These are phyloP conservation scores for Zopfia rhizophila DNA, from an alignment of 2,329 filamentous ascomycete species.

Conservation along the genomic window DNA sequence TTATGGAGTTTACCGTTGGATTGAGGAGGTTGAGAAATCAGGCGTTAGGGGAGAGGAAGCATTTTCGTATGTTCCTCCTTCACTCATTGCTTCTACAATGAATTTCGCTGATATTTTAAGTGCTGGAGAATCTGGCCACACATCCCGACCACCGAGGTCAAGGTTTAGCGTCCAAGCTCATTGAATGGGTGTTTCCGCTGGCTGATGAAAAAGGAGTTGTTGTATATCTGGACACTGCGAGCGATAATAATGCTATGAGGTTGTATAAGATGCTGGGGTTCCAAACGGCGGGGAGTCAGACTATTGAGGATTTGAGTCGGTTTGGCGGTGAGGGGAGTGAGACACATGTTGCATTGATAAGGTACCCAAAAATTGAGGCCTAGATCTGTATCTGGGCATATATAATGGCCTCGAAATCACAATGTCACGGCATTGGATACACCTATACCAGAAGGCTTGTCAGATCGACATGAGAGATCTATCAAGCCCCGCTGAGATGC, in stretches of 20 bases:
- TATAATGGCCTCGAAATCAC: too few relatives aligned
- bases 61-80: constrained; percentile 21
- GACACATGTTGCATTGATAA: constrained; percentile 26
- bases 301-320: constrained; percentile 27
- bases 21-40: constrained; percentile 25
- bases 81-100: not conserved
- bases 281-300: constrained; percentile 28
- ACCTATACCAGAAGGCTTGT: too few relatives aligned
- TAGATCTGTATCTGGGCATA: too few relatives aligned
- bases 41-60: constrained; percentile 19
- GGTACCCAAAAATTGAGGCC: constrained; percentile 24
- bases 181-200: constrained; percentile 22
- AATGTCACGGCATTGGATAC: too few relatives aligned
- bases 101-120: not conserved
- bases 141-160: constrained; percentile 34
- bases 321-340: constrained; percentile 30
- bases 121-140: constrained; percentile 41
- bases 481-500: too few relatives aligned
- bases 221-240: constrained; percentile 40
- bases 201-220: constrained; percentile 30
- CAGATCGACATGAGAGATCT: too few relatives aligned
- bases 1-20: constrained; percentile 33
- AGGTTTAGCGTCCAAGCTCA: constrained; percentile 34
- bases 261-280: constrained; percentile 41
- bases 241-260: constrained; percentile 33